A percentile compares a stretch with the other conserved stretches of the same genome.
Conservation (phyloP, 495 filamentous ascomycete genomes). For the Evernia prunastri region DNA sequence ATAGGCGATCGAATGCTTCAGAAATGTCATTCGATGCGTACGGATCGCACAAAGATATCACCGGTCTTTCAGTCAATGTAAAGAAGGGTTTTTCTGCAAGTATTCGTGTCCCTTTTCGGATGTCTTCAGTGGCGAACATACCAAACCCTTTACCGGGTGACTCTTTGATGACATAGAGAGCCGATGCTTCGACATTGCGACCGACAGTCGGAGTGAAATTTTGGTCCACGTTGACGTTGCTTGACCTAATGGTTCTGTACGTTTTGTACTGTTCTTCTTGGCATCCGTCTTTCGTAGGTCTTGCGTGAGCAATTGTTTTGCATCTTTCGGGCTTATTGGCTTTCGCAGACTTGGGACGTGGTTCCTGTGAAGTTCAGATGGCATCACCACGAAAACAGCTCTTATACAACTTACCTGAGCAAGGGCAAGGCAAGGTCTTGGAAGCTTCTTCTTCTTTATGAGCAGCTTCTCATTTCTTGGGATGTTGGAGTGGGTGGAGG, state of each 20-base stretch:
- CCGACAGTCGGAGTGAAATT: not conserved
- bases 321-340: not conserved
- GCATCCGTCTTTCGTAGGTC: not conserved
- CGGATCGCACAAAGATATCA: not conserved
- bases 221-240: not conserved
- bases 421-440: not conserved
- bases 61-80: not conserved
- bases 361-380: not conserved
- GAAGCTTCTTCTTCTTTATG: not conserved
- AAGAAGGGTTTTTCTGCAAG: constrained; percentile 8
- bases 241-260: not conserved
- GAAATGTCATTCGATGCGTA: not conserved
- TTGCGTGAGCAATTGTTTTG: not conserved
- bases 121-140: not conserved
- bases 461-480: too few relatives aligned
- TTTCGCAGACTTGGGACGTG: not conserved
- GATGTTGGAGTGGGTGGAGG: too few relatives aligned
- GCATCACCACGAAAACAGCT: not conserved
- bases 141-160: not conserved
- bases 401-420: not conserved
- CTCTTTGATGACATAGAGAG: not conserved
- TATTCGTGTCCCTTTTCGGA: constrained; percentile 9
- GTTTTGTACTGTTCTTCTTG: not conserved
- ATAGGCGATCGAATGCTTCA: not conserved
- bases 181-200: not conserved